phyloP scores from a whole-genome alignment of 306 rosid species.

The Vigna angularis region DNA sequence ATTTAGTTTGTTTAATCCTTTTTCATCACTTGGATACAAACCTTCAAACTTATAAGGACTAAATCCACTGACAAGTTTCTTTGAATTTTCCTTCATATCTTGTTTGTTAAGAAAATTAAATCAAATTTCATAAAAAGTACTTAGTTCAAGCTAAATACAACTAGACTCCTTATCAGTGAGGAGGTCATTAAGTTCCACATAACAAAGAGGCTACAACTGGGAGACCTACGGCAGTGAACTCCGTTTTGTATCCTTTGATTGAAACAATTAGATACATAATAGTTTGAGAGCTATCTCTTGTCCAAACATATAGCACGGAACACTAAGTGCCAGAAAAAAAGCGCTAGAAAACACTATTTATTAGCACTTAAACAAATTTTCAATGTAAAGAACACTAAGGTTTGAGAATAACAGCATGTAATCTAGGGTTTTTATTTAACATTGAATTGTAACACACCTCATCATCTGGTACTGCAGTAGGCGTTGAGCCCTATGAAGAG shows the following conservation, averaged over 20 bases:
- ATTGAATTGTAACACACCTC: conserved; percentile 50
- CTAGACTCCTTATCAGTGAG: background rate
- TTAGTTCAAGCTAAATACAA: no score
- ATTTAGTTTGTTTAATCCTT: no score
- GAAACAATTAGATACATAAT: background rate
- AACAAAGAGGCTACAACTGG: background rate
- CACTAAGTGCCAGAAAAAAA: background rate
- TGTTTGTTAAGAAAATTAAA: no score
- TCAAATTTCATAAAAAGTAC: no score
- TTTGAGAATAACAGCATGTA: background rate
- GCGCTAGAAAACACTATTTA: background rate
- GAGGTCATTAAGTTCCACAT: background rate
- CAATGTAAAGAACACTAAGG: background rate
- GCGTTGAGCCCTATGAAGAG: conserved; percentile 82
- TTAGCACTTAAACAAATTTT: background rate
- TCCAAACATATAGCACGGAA: background rate
- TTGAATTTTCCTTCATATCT: no score
- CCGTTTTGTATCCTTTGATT: background rate
- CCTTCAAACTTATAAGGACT: no score
- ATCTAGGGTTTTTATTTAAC: background rate
- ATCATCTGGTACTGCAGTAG: conserved; percentile 70
- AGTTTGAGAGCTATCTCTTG: background rate
- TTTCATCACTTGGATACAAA: no score
- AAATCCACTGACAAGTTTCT: no score
- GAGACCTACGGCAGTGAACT: background rate